These are phyloP conservation scores for Magnolia kwangsiensis DNA, from an alignment of 164 flowering plant species.

Conservation along the genomic window DNA sequence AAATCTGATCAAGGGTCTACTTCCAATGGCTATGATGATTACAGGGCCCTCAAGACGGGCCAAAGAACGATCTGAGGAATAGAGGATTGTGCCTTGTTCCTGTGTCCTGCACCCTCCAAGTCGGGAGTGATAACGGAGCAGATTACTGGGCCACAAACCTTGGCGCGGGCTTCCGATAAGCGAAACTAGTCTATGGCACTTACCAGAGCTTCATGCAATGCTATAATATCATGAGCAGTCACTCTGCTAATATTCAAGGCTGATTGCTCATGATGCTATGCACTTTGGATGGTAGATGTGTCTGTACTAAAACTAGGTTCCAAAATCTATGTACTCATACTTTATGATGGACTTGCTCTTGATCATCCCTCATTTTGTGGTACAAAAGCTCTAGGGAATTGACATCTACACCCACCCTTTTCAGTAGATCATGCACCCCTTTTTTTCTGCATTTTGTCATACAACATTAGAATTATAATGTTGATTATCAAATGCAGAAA, in stretches of 20 bases:
- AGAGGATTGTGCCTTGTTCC: conserved; percentile 81
- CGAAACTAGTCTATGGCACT: neutral
- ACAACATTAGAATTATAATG: too few relatives aligned
- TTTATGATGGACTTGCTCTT: too few relatives aligned
- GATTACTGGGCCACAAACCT: conserved; percentile 79
- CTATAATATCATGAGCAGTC: conserved; percentile 93
- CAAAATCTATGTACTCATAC: too few relatives aligned
- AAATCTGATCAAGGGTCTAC: neutral
- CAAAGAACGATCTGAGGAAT: conserved; percentile 67
- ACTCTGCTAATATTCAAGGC: conserved; percentile 61
- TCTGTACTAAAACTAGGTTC: too few relatives aligned
- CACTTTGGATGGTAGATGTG: too few relatives aligned
- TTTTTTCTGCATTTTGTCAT: too few relatives aligned
- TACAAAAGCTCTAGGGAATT: too few relatives aligned
- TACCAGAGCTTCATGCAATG: conserved; percentile 18
- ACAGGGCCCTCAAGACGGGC: conserved; percentile 38
- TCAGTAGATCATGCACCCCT: too few relatives aligned
- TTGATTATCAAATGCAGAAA: too few relatives aligned
- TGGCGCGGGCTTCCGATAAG: conserved; percentile 49
- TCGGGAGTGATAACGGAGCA: conserved; percentile 77
- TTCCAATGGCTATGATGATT: neutral
- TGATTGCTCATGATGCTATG: conserved; percentile 89
- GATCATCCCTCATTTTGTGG: too few relatives aligned
- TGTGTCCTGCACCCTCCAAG: conserved; percentile 62
- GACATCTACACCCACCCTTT: too few relatives aligned